Conservation (phyloP, 129 eudicot genomes). For the Logfia minima region DNA sequence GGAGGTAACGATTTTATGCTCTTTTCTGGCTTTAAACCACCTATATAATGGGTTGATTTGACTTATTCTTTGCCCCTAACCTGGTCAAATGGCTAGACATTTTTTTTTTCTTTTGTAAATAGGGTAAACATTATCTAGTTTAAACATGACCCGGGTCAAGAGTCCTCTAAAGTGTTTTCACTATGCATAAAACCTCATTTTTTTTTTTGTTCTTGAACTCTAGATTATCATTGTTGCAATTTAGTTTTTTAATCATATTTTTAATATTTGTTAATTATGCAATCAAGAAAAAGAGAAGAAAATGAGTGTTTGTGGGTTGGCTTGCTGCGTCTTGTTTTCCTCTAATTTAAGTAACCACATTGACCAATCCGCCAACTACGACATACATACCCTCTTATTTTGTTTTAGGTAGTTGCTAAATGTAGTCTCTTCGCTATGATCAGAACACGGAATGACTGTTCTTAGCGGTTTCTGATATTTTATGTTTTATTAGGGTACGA, state of each 20-base stretch:
- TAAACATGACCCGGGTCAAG: background rate
- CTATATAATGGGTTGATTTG: background rate
- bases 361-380: background rate
- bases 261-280: background rate
- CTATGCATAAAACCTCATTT: background rate
- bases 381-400: background rate
- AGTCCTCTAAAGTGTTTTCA: background rate
- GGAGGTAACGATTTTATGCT: constrained; percentile 46
- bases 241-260: background rate
- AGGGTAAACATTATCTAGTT: background rate
- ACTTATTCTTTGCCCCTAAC: background rate
- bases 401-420: background rate
- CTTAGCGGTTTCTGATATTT: background rate
- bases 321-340: background rate
- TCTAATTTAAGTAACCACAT: background rate
- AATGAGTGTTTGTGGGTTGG: background rate
- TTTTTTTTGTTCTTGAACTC: background rate
- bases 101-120: background rate
- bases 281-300: background rate
- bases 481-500: constrained; percentile 44
- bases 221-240: background rate
- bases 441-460: background rate
- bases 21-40: too few species aligned
- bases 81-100: background rate
- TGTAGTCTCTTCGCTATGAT: background rate